phyloP scores from a whole-genome alignment of 495 filamentous ascomycete species.

The Pseudomonodictys pantanalensis region DNA sequence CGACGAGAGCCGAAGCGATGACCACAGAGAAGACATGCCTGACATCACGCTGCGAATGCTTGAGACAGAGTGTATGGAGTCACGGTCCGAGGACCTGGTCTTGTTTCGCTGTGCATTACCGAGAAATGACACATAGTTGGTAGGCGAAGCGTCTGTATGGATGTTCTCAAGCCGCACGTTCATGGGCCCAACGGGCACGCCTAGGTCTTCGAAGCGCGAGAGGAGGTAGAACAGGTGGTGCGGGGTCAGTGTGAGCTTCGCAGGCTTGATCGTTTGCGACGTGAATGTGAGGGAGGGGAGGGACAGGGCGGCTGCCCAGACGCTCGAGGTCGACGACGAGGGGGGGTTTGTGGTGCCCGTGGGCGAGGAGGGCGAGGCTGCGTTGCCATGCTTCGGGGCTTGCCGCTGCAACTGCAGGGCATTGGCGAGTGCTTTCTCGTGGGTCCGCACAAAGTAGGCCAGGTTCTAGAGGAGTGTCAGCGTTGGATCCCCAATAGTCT shows the following conservation, averaged over 20 bases:
- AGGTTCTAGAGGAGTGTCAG: conserved; percentile 65
- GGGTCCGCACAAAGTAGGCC: conserved; percentile 90
- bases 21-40: conserved; percentile 88
- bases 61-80: conserved; percentile 90
- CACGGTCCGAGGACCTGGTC: conserved; percentile 73
- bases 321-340: conserved; percentile 53
- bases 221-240: conserved; percentile 97
- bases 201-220: conserved; percentile 88
- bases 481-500: not conserved
- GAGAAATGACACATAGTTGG: conserved; percentile 95
- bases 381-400: conserved; percentile 59
- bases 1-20: conserved; percentile 74
- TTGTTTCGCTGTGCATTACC: conserved; percentile 72
- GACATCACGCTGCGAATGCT: conserved; percentile 98
- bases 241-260: conserved; percentile 89
- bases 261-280: conserved; percentile 78
- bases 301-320: conserved; percentile 78
- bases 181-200: conserved; percentile 89
- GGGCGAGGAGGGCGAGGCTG: conserved; percentile 43
- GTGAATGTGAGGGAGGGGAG: conserved; percentile 80
- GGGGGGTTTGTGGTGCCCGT: conserved; percentile 49
- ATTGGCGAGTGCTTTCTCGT: conserved; percentile 96
- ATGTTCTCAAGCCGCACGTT: conserved; percentile 93
- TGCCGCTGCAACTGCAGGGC: conserved; percentile 81
- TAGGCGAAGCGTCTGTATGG: conserved; percentile 77